Percentiles rank a stretch among this genome's conserved stretches.
Conservation (phyloP, 345 rosid species). For the Eucalyptus cloeziana region DNA sequence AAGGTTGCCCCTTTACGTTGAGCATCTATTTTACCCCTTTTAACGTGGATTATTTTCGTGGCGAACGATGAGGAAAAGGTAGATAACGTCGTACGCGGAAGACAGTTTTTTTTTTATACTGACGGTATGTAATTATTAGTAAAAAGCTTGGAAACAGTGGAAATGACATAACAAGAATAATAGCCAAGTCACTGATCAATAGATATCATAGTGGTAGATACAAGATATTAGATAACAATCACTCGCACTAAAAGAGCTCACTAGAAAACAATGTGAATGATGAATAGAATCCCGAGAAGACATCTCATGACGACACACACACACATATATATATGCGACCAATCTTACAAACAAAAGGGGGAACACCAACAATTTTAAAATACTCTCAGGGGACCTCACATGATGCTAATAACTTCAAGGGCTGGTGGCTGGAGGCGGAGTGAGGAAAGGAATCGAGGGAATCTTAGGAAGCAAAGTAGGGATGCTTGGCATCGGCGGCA, state of each 20-base stretch:
- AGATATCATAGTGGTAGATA: background rate
- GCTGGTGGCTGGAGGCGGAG: conserved; percentile 11
- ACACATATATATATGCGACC: background rate
- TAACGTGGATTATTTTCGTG: background rate
- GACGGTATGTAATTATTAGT: background rate
- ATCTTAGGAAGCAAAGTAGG: conserved; percentile 6
- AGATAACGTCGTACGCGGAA: background rate
- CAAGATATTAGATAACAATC: background rate
- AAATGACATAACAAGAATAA: background rate
- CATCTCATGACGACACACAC: background rate
- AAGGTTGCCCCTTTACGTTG: background rate
- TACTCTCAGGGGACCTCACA: background rate
- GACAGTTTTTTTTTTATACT: background rate
- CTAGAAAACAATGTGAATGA: background rate
- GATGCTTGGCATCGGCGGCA: conserved; percentile 12
- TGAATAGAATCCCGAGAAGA: background rate
- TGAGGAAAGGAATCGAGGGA: conserved; percentile 20
- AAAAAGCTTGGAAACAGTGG: background rate
- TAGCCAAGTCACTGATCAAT: background rate
- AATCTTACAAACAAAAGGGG: background rate
- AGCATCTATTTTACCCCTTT: background rate
- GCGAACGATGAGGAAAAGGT: background rate
- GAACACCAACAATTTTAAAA: background rate
- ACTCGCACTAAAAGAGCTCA: background rate
- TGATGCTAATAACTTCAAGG: background rate